Evolutionary conservation across 257 asterid genomes (phyloP).

Genomic region (Solanum tarijense): DNA sequence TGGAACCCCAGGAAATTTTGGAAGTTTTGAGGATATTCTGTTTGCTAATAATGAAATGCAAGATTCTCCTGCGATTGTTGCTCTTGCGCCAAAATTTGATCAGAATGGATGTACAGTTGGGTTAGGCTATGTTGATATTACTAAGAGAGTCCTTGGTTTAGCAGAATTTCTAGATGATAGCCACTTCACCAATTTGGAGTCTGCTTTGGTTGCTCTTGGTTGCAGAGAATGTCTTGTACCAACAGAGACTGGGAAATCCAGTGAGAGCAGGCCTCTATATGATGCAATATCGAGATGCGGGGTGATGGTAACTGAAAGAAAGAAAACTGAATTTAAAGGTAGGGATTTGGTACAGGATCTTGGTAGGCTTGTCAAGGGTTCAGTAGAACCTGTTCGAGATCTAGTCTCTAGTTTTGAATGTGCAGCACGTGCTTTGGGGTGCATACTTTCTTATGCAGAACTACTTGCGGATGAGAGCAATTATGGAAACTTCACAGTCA

Average conservation of each 20-base stretch:
- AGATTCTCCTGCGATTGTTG: slow-evolving; percentile 76
- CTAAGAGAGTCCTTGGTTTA: slow-evolving; percentile 77
- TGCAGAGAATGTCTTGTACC: slow-evolving; percentile 94
- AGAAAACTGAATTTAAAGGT: slow-evolving; percentile 76
- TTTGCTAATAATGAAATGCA: slow-evolving; percentile 96
- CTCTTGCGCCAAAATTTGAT: slow-evolving; percentile 47
- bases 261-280: slow-evolving; percentile 53
- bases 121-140: slow-evolving; percentile 64
- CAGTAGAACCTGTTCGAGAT: slow-evolving; percentile 69
- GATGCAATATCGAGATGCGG: slow-evolving; percentile 85
- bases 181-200: slow-evolving; percentile 89
- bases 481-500: slow-evolving; percentile 63
- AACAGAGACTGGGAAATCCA: slow-evolving; percentile 47
- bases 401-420: slow-evolving; percentile 69
- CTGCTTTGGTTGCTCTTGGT: slow-evolving; percentile 91
- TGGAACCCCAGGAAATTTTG: slow-evolving; percentile 90
- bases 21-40: slow-evolving; percentile 81
- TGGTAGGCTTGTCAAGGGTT: slow-evolving; percentile 86
- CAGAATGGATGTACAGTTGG: slow-evolving; percentile 82
- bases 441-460: slow-evolving; percentile 67
- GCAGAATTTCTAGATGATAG: slow-evolving; percentile 87
- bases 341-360: slow-evolving; percentile 84
- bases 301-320: slow-evolving; percentile 83
- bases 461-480: slow-evolving; percentile 90
- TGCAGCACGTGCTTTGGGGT: slow-evolving; percentile 74